Evolutionary conservation across 768 basidiomycete genomes (phyloP), one percentile per base, ranked within the genome.

Genomic region (Amanita fuliginea): DNA sequence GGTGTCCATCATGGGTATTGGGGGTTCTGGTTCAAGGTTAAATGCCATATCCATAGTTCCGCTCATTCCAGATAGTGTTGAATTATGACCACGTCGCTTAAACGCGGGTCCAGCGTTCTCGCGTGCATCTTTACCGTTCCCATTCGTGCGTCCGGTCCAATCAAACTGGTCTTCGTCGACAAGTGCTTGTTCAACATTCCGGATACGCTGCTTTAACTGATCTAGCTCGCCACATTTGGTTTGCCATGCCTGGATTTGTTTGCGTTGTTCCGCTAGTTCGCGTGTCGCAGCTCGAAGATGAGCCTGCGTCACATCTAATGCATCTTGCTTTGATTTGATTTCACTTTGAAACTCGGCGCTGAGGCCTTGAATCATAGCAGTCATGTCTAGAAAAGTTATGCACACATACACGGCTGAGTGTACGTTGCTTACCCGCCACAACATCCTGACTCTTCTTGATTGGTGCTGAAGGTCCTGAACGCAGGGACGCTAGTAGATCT

Each of bases 401-500:
- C 28, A 30, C 21, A 32, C 18, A 28, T 28, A 5, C 24, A 4
- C 36, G 8, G n/a, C 40, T 1, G 33, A 8, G 32, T 4, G 2
- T 3, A 13, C 33, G 8, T 22, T 40, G 43, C 62, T 21, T 57
- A 86, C 90, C 83, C 60, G 83, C 67, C 54, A 91, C 78, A 26
- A 96, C 84, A 61, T 93, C 87, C 56, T 88, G 82, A 51, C 89
- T 92, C 60, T 93, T 88, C 63, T 93, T 85, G 19, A 86, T 78
- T 1, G 92, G 90, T 10, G 72, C 73, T 3, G 85, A 76, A 40
- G 87, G 84, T 2, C 81, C 86, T 0, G 82, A 73, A 42, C 86
- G 81, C 53, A 90, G 62, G 13, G 77, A 79, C 14, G 84, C 75
- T 4, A 93, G 64, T n/a, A 92, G 68, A 59, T 92, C 90, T 58